These are phyloP conservation scores for Arthroderma uncinatum DNA, from an alignment of 2,329 filamentous ascomycete species.

Conservation along the genomic window DNA sequence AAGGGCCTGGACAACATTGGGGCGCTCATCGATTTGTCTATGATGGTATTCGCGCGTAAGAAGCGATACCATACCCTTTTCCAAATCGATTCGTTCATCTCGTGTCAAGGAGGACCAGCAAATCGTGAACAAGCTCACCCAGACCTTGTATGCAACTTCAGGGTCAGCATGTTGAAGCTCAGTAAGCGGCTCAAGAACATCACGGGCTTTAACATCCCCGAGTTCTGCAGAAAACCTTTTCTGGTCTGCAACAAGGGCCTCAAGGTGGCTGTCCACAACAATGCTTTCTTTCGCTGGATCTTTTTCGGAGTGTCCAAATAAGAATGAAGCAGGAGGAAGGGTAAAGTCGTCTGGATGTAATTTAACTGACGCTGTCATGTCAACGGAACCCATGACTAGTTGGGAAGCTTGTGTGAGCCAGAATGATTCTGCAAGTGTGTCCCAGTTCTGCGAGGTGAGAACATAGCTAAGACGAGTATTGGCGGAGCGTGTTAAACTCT, in stretches of 20 bases:
- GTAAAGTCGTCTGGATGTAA: constrained; percentile 77
- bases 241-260: constrained; percentile 65
- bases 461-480: constrained; percentile 83
- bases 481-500: constrained; percentile 82
- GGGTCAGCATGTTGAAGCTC: constrained; percentile 87
- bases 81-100: constrained; percentile 81
- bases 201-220: constrained; percentile 73
- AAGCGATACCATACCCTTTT: constrained; percentile 79
- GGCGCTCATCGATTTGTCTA: constrained; percentile 84
- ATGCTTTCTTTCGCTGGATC: constrained; percentile 53
- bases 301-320: constrained; percentile 62
- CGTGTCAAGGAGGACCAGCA: constrained; percentile 81
- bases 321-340: constrained; percentile 58
- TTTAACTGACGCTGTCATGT: constrained; percentile 67
- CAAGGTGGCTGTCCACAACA: constrained; percentile 73
- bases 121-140: constrained; percentile 82
- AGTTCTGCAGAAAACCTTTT: constrained; percentile 74
- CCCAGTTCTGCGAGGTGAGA: constrained; percentile 89
- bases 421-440: constrained; percentile 85
- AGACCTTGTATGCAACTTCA: constrained; percentile 74
- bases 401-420: constrained; percentile 96
- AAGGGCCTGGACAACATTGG: constrained; percentile 88
- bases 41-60: constrained; percentile 93
- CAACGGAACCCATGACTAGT: constrained; percentile 78
- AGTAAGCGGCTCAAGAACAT: constrained; percentile 77